Conservation (phyloP, 345 rosid species). For the Raphanus raphanistrum region DNA sequence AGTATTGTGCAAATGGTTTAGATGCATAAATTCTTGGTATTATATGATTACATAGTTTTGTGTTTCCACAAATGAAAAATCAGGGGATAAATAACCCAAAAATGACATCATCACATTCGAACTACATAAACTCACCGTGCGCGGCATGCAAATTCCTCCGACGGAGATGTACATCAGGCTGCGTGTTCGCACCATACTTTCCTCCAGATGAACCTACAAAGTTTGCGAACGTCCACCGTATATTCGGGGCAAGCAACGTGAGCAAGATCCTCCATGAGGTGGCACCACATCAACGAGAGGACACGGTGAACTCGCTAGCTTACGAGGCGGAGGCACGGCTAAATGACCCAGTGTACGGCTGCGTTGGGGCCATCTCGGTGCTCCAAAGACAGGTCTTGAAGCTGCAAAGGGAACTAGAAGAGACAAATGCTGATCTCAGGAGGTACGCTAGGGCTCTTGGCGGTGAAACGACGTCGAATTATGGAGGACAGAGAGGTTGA, state of each 20-base stretch:
- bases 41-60: not conserved
- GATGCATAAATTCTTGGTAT: not conserved
- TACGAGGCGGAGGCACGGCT: slow-evolving; percentile 73
- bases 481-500: slow-evolving; percentile 31
- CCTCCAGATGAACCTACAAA: slow-evolving; percentile 73
- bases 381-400: slow-evolving; percentile 59
- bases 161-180: slow-evolving; percentile 56
- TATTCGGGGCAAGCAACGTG: slow-evolving; percentile 72
- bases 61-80: not conserved
- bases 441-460: slow-evolving; percentile 40
- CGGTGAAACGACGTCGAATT: slow-evolving; percentile 31
- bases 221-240: slow-evolving; percentile 66
- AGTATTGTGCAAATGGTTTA: not conserved
- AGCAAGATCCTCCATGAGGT: slow-evolving; percentile 68
- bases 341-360: slow-evolving; percentile 69
- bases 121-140: slow-evolving; percentile 66
- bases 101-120: slow-evolving; percentile 38
- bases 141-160: slow-evolving; percentile 75
- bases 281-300: slow-evolving; percentile 59
- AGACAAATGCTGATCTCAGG: slow-evolving; percentile 60
- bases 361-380: slow-evolving; percentile 67
- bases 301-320: slow-evolving; percentile 64
- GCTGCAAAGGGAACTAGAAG: slow-evolving; percentile 62
- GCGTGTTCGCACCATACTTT: slow-evolving; percentile 67
- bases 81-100: not conserved